phyloP scores from a whole-genome alignment of 2,329 filamentous ascomycete genomes.

The Penicillium sp. region DNA sequence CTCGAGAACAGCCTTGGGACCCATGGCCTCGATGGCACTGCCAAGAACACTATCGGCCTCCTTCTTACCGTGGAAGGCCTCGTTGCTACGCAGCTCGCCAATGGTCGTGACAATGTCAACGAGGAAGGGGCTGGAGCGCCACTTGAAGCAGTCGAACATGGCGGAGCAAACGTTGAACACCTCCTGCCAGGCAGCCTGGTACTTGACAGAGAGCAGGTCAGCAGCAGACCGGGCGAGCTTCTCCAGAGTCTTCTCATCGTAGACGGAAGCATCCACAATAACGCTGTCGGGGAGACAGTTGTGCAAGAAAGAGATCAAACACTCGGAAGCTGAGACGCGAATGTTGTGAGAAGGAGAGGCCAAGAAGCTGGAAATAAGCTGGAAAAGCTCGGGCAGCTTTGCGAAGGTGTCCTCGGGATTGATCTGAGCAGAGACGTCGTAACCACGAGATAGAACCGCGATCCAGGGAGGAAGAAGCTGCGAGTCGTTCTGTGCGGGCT shows the following conservation, averaged over 20 bases:
- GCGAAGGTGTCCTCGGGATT: constrained; percentile 90
- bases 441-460: constrained; percentile 90
- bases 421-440: constrained; percentile 89
- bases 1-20: constrained; percentile 79
- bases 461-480: constrained; percentile 96
- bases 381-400: constrained; percentile 85
- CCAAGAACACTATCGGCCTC: constrained; percentile 91
- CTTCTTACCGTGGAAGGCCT: constrained; percentile 91
- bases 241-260: constrained; percentile 87
- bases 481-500: constrained; percentile 90
- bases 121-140: constrained; percentile 81
- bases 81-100: constrained; percentile 84
- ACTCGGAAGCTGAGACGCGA: constrained; percentile 91
- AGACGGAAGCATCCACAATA: constrained; percentile 86
- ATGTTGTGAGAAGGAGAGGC: constrained; percentile 91
- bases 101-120: constrained; percentile 76
- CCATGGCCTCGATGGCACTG: constrained; percentile 86
- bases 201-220: constrained; percentile 83
- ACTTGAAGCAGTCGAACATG: constrained; percentile 85
- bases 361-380: constrained; percentile 79
- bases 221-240: constrained; percentile 75
- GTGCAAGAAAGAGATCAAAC: constrained; percentile 87
- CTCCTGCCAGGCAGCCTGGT: constrained; percentile 92
- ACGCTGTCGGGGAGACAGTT: constrained; percentile 86
- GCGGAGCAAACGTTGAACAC: constrained; percentile 87